Percentiles rank a stretch among this genome's conserved stretches.
Conservation (phyloP, 2,329 filamentous ascomycete genomes). For the Sporothrix variecibatus region DNA sequence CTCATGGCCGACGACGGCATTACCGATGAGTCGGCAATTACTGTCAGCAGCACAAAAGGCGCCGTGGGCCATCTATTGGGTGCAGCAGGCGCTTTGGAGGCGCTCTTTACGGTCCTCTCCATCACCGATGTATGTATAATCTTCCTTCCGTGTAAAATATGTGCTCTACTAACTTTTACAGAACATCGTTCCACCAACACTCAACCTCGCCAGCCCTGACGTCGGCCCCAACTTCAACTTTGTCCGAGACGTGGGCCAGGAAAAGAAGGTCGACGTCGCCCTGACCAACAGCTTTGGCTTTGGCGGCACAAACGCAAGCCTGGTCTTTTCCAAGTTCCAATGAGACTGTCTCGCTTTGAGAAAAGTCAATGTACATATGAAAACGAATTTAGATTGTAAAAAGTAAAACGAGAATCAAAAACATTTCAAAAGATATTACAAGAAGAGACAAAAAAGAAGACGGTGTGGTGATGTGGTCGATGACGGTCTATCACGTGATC, state of each 20-base stretch:
- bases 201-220: slow-evolving; percentile 73
- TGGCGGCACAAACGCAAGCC: slow-evolving; percentile 89
- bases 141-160: neutral
- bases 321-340: slow-evolving; percentile 68
- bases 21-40: slow-evolving; percentile 62
- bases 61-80: slow-evolving; percentile 89
- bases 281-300: slow-evolving; percentile 97
- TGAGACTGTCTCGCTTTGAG: slow-evolving; percentile 12
- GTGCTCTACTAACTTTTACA: slow-evolving; percentile 41
- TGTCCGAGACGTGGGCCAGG: slow-evolving; percentile 70
- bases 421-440: neutral
- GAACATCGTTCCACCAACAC: slow-evolving; percentile 79
- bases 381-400: neutral
- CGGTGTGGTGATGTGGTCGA: neutral
- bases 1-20: slow-evolving; percentile 74
- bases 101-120: slow-evolving; percentile 79
- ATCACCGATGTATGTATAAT: slow-evolving; percentile 67
- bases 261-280: slow-evolving; percentile 69
- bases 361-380: neutral
- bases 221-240: slow-evolving; percentile 81
- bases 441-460: neutral
- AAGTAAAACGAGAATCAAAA: neutral
- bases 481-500: slow-evolving; percentile 17
- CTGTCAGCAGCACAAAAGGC: slow-evolving; percentile 91
- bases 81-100: slow-evolving; percentile 87